phyloP scores from a whole-genome alignment of 257 asterid species.

The Jacaranda copaia region DNA sequence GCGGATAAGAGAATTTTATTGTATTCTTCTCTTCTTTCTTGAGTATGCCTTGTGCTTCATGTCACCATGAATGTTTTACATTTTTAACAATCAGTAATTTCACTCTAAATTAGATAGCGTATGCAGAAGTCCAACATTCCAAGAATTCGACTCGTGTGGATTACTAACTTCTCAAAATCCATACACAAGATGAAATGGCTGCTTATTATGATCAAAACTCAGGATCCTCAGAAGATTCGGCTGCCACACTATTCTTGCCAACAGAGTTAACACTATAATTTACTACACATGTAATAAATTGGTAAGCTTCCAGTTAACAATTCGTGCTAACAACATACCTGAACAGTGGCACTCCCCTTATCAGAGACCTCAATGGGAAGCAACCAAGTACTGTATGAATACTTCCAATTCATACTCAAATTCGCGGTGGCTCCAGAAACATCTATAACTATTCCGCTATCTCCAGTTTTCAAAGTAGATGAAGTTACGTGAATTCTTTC shows the following conservation, averaged over 20 bases:
- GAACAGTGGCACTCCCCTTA: slow-evolving; percentile 72
- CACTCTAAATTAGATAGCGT: neutral
- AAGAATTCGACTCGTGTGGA: neutral
- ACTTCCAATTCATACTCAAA: slow-evolving; percentile 82
- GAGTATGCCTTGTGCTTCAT: no score
- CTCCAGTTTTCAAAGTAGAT: slow-evolving; percentile 73
- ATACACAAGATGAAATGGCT: neutral
- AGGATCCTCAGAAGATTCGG: no score
- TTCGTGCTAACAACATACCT: slow-evolving; percentile 51
- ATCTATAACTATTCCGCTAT: slow-evolving; percentile 65
- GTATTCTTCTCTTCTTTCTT: no score
- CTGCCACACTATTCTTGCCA: no score
- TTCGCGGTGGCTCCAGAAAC: slow-evolving; percentile 87
- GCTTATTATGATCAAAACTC: no score
- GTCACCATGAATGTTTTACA: no score
- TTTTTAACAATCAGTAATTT: no score
- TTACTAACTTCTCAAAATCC: slow-evolving; percentile 11
- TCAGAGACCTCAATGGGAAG: slow-evolving; percentile 71
- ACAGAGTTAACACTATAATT: no score
- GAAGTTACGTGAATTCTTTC: slow-evolving; percentile 59
- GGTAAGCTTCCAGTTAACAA: neutral
- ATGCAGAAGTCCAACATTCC: slow-evolving; percentile 5
- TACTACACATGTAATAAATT: no score
- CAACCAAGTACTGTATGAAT: slow-evolving; percentile 70
- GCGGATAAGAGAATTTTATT: no score